Conservation (phyloP, 768 basidiomycete genomes). For the Russula griseocarnosa region DNA sequence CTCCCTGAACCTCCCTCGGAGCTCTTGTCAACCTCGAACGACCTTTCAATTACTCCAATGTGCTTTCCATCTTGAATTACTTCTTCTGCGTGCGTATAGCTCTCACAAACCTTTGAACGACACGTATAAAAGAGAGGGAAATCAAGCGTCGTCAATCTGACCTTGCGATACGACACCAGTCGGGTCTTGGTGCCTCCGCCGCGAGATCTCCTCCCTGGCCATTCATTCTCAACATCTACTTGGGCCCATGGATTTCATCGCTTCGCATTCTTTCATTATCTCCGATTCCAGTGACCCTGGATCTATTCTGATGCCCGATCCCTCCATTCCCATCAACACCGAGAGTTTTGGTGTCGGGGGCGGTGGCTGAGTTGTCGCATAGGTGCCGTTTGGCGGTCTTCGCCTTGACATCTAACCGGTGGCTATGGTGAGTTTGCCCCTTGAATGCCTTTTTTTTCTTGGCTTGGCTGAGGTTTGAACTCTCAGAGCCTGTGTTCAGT, state of each 20-base stretch:
- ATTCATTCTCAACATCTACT: background rate
- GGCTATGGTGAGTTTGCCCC: no score
- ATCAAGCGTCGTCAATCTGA: background rate
- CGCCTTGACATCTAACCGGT: no score
- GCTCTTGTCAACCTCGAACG: background rate
- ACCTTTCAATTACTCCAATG: background rate
- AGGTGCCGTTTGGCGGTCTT: no score
- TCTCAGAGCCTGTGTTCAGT: no score
- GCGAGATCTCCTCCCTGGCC: background rate
- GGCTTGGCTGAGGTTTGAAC: no score
- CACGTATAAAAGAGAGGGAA: background rate
- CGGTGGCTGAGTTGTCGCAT: no score
- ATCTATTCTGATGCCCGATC: background rate
- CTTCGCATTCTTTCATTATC: background rate
- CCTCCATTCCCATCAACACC: background rate
- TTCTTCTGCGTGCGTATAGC: background rate
- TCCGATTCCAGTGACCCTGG: background rate
- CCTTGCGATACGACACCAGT: background rate
- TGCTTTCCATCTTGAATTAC: background rate
- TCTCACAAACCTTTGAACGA: background rate
- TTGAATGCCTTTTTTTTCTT: no score
- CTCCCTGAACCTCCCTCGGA: no score
- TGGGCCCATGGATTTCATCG: background rate
- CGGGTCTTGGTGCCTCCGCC: background rate
- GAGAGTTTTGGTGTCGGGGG: no score